Conservation (phyloP, 768 basidiomycete species). For the Kwoniella newhampshirensis region DNA sequence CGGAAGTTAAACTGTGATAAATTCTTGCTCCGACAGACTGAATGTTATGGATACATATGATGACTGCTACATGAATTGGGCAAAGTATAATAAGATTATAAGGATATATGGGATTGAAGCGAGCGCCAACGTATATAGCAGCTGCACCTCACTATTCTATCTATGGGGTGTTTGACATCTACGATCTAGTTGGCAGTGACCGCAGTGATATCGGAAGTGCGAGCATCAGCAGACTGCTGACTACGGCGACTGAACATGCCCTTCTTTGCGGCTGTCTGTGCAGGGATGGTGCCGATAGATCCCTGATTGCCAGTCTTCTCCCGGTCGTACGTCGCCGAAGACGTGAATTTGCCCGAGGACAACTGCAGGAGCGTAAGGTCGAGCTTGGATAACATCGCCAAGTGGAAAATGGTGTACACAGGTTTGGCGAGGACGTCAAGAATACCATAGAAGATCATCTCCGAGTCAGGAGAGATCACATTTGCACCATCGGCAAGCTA, state of each 20-base stretch:
- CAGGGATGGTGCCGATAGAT: slow-evolving; percentile 16
- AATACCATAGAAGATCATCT: slow-evolving; percentile 63
- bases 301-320: slow-evolving; percentile 35
- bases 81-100: slow-evolving; percentile 1
- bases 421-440: slow-evolving; percentile 55
- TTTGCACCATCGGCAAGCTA: slow-evolving; percentile 58
- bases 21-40: background rate
- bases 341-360: slow-evolving; percentile 50
- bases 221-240: slow-evolving; percentile 12
- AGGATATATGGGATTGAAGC: background rate
- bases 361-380: slow-evolving; percentile 52
- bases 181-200: slow-evolving; percentile 2
- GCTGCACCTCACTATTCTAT: too few species aligned
- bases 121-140: too few species aligned
- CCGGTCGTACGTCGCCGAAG: slow-evolving; percentile 27
- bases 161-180: too few species aligned
- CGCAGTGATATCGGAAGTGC: slow-evolving; percentile 14
- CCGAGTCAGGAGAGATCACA: slow-evolving; percentile 58
- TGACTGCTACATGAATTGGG: slow-evolving; percentile 10
- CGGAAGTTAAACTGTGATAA: slow-evolving; percentile 33
- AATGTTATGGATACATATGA: slow-evolving; percentile 1
- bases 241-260: slow-evolving; percentile 34
- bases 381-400: slow-evolving; percentile 44
- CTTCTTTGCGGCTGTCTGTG: slow-evolving; percentile 22
- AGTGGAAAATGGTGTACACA: slow-evolving; percentile 52